Conservation (phyloP, 176 grass and related monocot genomes). For the Zoysia pacifica region DNA sequence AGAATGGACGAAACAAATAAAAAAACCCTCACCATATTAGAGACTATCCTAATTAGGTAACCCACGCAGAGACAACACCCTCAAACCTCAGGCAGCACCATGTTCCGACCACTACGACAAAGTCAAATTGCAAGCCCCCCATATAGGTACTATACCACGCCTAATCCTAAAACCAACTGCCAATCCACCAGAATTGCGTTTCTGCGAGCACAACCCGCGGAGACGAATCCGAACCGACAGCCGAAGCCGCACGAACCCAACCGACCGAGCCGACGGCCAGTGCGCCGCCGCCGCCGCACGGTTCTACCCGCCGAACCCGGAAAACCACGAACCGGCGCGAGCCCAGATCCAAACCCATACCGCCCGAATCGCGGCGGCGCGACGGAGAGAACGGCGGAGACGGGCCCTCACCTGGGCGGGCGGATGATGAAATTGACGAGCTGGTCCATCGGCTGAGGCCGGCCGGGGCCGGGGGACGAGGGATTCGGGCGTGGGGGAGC, state of each 20-base stretch:
- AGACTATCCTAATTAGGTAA: background rate
- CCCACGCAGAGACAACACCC: background rate
- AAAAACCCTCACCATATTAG: background rate
- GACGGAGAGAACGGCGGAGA: background rate
- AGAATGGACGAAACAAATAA: background rate
- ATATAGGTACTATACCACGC: background rate
- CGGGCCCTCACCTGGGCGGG: conserved; percentile 72
- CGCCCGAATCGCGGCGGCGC: conserved; percentile 14
- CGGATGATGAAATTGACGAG: conserved; percentile 99
- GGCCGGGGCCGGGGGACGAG: background rate
- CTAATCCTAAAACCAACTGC: background rate
- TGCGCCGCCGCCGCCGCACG: background rate
- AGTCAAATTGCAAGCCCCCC: conserved; percentile 6
- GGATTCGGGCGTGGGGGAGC: conserved; percentile 1
- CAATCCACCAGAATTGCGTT: conserved; percentile 22
- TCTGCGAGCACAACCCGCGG: background rate
- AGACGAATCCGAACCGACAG: background rate
- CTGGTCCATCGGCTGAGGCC: conserved; percentile 70
- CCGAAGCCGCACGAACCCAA: background rate
- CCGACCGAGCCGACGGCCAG: background rate
- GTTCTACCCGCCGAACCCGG: background rate
- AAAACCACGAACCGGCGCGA: background rate
- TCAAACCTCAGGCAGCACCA: background rate
- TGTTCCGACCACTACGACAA: background rate
- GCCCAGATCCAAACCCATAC: conserved; percentile 43